A percentile compares a stretch with the other conserved stretches of the same genome.
These are phyloP conservation scores for Echeveria elegans DNA, from an alignment of 164 flowering plant species.

Conservation along the genomic window DNA sequence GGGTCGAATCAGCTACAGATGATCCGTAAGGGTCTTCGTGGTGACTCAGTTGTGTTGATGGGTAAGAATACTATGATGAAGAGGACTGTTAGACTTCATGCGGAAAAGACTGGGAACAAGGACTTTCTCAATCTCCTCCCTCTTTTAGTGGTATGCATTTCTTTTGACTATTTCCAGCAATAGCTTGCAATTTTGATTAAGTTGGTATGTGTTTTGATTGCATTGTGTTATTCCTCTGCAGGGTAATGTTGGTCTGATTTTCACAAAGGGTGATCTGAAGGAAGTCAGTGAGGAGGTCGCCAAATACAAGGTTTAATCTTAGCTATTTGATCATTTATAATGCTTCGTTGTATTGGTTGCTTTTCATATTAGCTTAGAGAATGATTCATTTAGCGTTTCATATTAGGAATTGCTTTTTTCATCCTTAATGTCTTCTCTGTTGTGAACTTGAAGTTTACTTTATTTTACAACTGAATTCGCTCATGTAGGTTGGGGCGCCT, in stretches of 20 bases:
- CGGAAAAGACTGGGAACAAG: slow-evolving; percentile 47
- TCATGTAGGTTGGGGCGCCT: slow-evolving; percentile 56
- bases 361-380: too few relatives aligned
- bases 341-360: too few relatives aligned
- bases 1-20: slow-evolving; percentile 79
- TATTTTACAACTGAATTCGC: not conserved
- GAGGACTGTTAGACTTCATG: slow-evolving; percentile 41
- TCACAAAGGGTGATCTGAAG: slow-evolving; percentile 76
- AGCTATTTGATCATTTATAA: too few relatives aligned
- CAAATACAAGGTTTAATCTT: slow-evolving; percentile 48
- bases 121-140: slow-evolving; percentile 45
- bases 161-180: too few relatives aligned
- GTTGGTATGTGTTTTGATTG: not conserved
- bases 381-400: too few relatives aligned
- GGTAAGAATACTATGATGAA: slow-evolving; percentile 81
- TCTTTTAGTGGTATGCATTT: slow-evolving; percentile 32
- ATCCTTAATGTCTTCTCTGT: too few relatives aligned
- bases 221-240: slow-evolving; percentile 4
- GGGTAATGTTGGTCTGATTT: slow-evolving; percentile 70
- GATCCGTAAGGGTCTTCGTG: slow-evolving; percentile 57
- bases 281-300: slow-evolving; percentile 68
- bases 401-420: too few relatives aligned
- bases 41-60: slow-evolving; percentile 59
- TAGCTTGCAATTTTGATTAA: not conserved
- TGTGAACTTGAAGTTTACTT: not conserved